Conservation (phyloP, 2,329 filamentous ascomycete species). For the Pseudocercospora musae region DNA sequence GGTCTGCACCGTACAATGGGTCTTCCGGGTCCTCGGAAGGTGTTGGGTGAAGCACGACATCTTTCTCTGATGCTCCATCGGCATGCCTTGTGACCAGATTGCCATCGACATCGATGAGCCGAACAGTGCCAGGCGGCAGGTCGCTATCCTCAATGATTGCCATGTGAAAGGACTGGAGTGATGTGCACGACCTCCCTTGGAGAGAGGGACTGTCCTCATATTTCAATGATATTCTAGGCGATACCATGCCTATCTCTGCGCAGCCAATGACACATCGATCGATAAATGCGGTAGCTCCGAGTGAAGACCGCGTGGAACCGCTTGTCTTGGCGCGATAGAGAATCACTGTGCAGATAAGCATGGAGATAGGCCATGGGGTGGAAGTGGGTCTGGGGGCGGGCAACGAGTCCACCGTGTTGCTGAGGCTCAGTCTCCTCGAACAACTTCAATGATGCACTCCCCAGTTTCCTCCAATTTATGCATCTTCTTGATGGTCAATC, state of each 20-base stretch:
- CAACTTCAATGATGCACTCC: background rate
- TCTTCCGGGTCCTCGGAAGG: constrained; percentile 47
- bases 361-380: background rate
- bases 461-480: background rate
- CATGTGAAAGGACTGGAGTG: background rate
- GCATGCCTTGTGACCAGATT: constrained; percentile 38
- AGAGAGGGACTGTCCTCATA: background rate
- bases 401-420: background rate
- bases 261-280: background rate
- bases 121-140: constrained; percentile 41
- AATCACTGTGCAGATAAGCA: constrained; percentile 1
- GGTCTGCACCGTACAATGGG: constrained; percentile 25
- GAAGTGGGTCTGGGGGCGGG: background rate
- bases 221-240: background rate
- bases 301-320: background rate
- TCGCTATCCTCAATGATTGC: background rate
- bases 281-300: background rate
- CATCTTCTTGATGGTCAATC: background rate
- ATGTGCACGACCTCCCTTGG: background rate
- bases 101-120: constrained; percentile 41
- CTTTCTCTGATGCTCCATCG: constrained; percentile 30
- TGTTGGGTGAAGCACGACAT: constrained; percentile 41
- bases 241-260: background rate
- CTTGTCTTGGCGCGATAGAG: background rate
- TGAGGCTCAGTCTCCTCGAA: background rate